Conservation (phyloP, 2,329 filamentous ascomycete genomes). For the Cercospora zeina region DNA sequence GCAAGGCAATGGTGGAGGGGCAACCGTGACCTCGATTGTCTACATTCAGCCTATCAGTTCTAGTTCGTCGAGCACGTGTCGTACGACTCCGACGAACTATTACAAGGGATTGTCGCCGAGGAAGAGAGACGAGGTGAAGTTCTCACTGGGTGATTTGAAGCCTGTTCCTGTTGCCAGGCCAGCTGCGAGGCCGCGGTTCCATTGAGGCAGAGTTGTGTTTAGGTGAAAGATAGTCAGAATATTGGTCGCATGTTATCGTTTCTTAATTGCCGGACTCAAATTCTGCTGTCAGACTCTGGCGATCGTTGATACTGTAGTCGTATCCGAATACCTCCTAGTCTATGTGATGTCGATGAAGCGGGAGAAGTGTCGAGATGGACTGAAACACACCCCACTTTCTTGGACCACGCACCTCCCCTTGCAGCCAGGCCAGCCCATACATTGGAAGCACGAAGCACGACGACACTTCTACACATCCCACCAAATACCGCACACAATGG, state of each 20-base stretch:
- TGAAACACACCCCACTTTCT: slow-evolving; percentile 7
- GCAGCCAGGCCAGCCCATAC: not conserved
- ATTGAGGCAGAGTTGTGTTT: not conserved
- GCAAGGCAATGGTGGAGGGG: slow-evolving; percentile 19
- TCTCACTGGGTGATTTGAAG: not conserved
- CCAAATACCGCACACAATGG: slow-evolving; percentile 19
- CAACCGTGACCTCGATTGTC: slow-evolving; percentile 16
- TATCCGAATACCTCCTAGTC: not conserved
- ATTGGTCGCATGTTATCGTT: not conserved
- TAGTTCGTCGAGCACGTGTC: slow-evolving; percentile 32
- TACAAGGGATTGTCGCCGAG: slow-evolving; percentile 26
- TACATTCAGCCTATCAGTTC: slow-evolving; percentile 22
- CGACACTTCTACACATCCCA: slow-evolving; percentile 1
- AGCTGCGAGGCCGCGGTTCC: not conserved
- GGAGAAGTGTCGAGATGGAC: not conserved
- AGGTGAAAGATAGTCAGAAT: not conserved
- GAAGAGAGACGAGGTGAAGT: slow-evolving; percentile 6
- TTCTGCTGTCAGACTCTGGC: not conserved
- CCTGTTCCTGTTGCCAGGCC: slow-evolving; percentile 8
- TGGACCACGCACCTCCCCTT: not conserved
- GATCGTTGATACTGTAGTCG: not conserved
- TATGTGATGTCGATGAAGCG: not conserved
- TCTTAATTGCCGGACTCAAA: not conserved
- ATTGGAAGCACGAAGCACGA: not conserved
- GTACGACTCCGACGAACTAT: slow-evolving; percentile 37